A percentile compares a stretch with the other conserved stretches of the same genome.
Conservation (phyloP, 192 early-diverging fungal species). For the Globomyces pollinis-pini region DNA sequence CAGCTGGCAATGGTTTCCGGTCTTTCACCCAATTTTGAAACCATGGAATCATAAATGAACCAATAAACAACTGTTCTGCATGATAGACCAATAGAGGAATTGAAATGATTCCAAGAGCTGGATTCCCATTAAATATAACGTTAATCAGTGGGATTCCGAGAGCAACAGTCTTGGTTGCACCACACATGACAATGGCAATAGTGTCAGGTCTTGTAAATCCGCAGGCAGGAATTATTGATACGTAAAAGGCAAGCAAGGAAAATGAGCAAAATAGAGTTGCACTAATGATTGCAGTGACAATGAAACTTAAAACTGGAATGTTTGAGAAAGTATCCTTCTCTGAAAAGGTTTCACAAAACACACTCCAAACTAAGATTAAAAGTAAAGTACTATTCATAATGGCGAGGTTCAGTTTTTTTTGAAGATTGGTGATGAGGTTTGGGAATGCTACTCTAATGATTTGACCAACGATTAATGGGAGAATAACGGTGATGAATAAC, state of each 20-base stretch:
- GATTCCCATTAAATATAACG: conserved; percentile 37
- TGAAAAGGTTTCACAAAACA: conserved; percentile 64
- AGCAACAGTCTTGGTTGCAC: conserved; percentile 66
- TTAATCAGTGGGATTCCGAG: conserved; percentile 71
- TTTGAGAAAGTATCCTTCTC: conserved; percentile 39
- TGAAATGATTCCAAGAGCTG: conserved; percentile 49
- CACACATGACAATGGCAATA: conserved; percentile 60
- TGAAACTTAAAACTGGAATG: conserved; percentile 38
- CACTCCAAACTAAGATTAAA: conserved; percentile 60
- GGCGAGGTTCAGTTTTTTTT: conserved; percentile 41
- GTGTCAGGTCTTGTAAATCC: conserved; percentile 45
- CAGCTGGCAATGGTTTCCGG: neutral
- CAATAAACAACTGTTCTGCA: conserved; percentile 60
- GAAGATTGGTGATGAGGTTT: conserved; percentile 33
- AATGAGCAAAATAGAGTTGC: conserved; percentile 42
- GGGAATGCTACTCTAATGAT: conserved; percentile 18
- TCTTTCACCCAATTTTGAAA: conserved; percentile 26
- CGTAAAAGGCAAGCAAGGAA: conserved; percentile 38
- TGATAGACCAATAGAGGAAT: conserved; percentile 67
- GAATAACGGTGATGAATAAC: conserved; percentile 53
- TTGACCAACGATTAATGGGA: conserved; percentile 53
- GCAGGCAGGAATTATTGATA: conserved; percentile 32
- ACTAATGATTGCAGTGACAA: conserved; percentile 46
- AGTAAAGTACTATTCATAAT: conserved; percentile 50
- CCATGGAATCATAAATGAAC: conserved; percentile 47